Conservation (phyloP, 1,139 yeast species). For the Blastobotrys indianensis region DNA sequence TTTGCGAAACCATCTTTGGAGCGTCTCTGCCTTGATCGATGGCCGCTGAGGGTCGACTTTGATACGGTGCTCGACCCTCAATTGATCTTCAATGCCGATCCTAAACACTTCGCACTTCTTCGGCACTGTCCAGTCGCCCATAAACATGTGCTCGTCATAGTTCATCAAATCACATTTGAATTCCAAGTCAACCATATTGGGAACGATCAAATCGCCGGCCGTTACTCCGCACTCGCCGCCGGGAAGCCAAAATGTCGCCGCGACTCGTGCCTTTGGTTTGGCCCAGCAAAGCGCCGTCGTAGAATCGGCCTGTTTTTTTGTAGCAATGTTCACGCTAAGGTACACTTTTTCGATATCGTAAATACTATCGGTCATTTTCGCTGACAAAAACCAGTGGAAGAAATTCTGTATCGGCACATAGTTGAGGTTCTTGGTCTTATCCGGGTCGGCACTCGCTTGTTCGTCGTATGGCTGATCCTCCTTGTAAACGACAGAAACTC, state of each 20-base stretch:
- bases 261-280: not conserved
- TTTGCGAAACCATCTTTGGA: constrained; percentile 7
- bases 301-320: constrained; percentile 2
- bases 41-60: constrained; percentile 5
- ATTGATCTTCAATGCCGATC: constrained; percentile 8
- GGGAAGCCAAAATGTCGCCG: constrained; percentile 6
- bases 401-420: constrained; percentile 9
- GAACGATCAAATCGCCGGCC: constrained; percentile 7
- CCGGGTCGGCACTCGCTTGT: not conserved
- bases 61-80: constrained; percentile 7
- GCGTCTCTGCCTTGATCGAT: constrained; percentile 4
- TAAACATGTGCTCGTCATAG: constrained; percentile 4
- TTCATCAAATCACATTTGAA: constrained; percentile 9
- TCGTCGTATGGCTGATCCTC: constrained; percentile 5
- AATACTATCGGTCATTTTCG: constrained; percentile 4
- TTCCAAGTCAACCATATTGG: constrained; percentile 9
- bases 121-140: constrained; percentile 7
- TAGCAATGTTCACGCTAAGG: constrained; percentile 3
- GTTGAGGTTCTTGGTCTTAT: constrained; percentile 8
- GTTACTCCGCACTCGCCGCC: not conserved
- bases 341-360: not conserved
- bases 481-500: constrained; percentile 4
- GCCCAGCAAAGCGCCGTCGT: constrained; percentile 7
- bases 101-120: constrained; percentile 8
- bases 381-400: constrained; percentile 10